These are phyloP conservation scores for Lachnellula hyalina DNA, from an alignment of 2,329 filamentous ascomycete species.

Conservation along the genomic window DNA sequence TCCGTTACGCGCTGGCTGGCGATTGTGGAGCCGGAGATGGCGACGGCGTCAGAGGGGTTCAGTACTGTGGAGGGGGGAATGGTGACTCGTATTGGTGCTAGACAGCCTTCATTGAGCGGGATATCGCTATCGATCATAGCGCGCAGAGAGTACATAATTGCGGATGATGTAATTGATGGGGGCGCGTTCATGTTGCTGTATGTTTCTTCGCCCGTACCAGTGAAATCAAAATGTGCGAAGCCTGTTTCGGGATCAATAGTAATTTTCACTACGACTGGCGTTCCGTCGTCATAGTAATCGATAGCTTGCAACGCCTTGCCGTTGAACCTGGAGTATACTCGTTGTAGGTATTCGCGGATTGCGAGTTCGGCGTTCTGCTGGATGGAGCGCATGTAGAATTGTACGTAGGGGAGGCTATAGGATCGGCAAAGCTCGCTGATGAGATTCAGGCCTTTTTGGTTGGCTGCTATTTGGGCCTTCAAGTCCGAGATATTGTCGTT, in stretches of 20 bases:
- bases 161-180: constrained; percentile 71
- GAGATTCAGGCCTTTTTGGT: constrained; percentile 73
- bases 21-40: constrained; percentile 75
- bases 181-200: constrained; percentile 75
- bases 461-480: constrained; percentile 79
- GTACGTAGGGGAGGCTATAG: constrained; percentile 43
- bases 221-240: constrained; percentile 70
- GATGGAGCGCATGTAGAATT: constrained; percentile 77
- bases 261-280: constrained; percentile 66
- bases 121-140: constrained; percentile 75
- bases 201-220: constrained; percentile 68
- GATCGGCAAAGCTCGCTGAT: constrained; percentile 69
- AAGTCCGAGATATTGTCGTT: constrained; percentile 79
- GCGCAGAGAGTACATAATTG: constrained; percentile 77
- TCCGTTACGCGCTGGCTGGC: constrained; percentile 76
- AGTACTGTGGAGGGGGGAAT: constrained; percentile 71
- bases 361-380: constrained; percentile 71
- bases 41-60: constrained; percentile 67
- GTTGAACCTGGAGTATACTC: constrained; percentile 56
- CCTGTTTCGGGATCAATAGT: constrained; percentile 66
- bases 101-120: constrained; percentile 79
- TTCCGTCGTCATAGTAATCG: constrained; percentile 77
- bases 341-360: constrained; percentile 65
- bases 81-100: constrained; percentile 64
- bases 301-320: constrained; percentile 61